phyloP scores from a whole-genome alignment of 768 basidiomycete species.

The Tephrocybe sp. region DNA sequence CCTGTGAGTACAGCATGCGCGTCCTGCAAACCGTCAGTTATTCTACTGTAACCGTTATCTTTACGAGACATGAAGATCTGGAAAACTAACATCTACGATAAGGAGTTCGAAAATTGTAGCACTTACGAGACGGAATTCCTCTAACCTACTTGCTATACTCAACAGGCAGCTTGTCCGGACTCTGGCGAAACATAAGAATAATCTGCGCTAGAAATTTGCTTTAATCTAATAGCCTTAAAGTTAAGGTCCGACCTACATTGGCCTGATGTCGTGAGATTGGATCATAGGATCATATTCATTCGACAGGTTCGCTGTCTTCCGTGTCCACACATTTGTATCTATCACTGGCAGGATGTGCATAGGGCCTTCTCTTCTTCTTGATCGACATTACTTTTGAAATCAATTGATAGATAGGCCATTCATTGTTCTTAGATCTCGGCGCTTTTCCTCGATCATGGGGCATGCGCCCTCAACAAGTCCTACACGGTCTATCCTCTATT shows the following conservation, averaged over 20 bases:
- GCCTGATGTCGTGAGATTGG: constrained; percentile 10
- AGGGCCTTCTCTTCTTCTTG: constrained; percentile 1
- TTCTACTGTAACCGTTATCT: too few species aligned
- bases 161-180: background rate
- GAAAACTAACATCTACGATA: too few species aligned
- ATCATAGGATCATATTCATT: background rate
- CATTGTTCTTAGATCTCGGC: constrained; percentile 1
- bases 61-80: too few species aligned
- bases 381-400: constrained; percentile 5
- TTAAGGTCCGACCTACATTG: constrained; percentile 9
- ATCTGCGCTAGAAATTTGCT: constrained; percentile 2
- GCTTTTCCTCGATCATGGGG: background rate
- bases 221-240: constrained; percentile 2
- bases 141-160: too few species aligned
- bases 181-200: background rate
- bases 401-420: constrained; percentile 1
- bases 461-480: background rate
- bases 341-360: background rate
- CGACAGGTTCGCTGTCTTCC: background rate
- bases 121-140: too few species aligned
- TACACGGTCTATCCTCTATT: background rate
- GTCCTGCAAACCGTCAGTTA: too few species aligned
- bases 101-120: too few species aligned
- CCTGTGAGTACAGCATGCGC: too few species aligned
- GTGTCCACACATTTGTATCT: background rate